These are phyloP conservation scores for Candida coquimbonensis DNA, from an alignment of 805 yeast genomes.

Conservation along the genomic window DNA sequence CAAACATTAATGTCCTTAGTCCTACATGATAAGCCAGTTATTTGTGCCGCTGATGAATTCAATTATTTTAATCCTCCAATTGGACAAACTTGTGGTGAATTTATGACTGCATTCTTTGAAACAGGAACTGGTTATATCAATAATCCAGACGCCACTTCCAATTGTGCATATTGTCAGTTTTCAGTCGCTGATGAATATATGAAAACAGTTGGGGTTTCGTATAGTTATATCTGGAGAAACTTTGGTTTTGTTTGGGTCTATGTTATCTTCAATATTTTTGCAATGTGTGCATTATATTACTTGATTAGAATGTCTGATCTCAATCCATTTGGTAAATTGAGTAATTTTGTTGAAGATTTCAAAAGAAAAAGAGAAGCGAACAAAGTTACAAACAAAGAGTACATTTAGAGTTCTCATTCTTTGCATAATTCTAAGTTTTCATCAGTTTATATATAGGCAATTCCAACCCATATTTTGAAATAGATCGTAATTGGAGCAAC, in stretches of 20 bases:
- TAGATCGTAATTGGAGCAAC: no score
- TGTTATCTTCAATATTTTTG: conserved; percentile 27
- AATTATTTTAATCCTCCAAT: conserved; percentile 43
- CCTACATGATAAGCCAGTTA: conserved; percentile 45
- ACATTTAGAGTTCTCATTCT: no score
- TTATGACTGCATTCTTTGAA: conserved; percentile 33
- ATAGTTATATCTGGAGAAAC: conserved; percentile 54
- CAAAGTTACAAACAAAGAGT: no score
- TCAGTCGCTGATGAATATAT: conserved; percentile 42
- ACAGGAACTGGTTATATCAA: conserved; percentile 49
- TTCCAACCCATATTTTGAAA: no score
- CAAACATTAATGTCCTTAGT: conserved; percentile 41
- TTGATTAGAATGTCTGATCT: conserved; percentile 9
- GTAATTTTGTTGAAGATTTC: background rate
- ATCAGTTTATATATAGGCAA: no score
- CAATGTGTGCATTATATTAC: conserved; percentile 24
- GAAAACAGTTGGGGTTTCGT: conserved; percentile 35
- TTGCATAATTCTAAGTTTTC: no score
- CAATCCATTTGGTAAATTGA: background rate
- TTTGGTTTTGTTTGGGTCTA: conserved; percentile 56
- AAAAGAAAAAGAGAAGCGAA: conserved; percentile 1
- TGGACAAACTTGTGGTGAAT: conserved; percentile 59
- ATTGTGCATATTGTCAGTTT: conserved; percentile 43
- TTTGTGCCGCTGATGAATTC: conserved; percentile 42
- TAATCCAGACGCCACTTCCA: conserved; percentile 40